These are phyloP conservation scores for Ogataea sp. DNA, from an alignment of 805 yeast genomes.

Conservation along the genomic window DNA sequence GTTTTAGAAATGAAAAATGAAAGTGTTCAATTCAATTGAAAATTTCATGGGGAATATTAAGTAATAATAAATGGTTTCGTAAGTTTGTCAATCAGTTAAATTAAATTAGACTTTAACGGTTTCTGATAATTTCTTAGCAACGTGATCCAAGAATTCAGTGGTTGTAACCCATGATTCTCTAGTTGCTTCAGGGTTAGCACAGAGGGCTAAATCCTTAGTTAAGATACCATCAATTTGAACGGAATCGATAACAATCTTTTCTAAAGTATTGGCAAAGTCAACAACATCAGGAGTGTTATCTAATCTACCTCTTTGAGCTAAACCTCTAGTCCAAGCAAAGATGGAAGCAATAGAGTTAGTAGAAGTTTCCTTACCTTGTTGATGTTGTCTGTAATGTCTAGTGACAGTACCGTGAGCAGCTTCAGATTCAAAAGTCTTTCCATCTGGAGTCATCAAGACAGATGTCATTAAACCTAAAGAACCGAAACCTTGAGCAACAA, in stretches of 20 bases:
- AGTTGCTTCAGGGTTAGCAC: constrained; percentile 52
- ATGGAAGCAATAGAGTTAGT: constrained; percentile 82
- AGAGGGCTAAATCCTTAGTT: constrained; percentile 75
- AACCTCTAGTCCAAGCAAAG: constrained; percentile 83
- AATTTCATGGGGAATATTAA: too few relatives aligned
- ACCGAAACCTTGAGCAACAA: constrained; percentile 84
- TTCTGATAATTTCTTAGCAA: constrained; percentile 36
- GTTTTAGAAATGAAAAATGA: neutral
- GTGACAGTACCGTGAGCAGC: constrained; percentile 89
- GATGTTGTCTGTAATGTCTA: constrained; percentile 77
- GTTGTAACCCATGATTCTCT: constrained; percentile 64
- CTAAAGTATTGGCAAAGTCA: constrained; percentile 56
- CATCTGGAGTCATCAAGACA: constrained; percentile 75
- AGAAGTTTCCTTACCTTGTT: constrained; percentile 75
- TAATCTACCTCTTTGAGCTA: constrained; percentile 72
- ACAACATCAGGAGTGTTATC: constrained; percentile 67
- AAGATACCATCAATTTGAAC: constrained; percentile 68
- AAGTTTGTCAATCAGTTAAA: too few relatives aligned
- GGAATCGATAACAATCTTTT: constrained; percentile 61
- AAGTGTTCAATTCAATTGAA: constrained; percentile 5
- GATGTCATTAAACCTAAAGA: constrained; percentile 82
- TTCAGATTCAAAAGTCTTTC: constrained; percentile 77
- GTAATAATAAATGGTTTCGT: neutral
- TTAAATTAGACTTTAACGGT: constrained; percentile 8
- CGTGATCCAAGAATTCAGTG: constrained; percentile 71